Conservation (phyloP, 805 yeast genomes). For the Priceomyces medius region DNA sequence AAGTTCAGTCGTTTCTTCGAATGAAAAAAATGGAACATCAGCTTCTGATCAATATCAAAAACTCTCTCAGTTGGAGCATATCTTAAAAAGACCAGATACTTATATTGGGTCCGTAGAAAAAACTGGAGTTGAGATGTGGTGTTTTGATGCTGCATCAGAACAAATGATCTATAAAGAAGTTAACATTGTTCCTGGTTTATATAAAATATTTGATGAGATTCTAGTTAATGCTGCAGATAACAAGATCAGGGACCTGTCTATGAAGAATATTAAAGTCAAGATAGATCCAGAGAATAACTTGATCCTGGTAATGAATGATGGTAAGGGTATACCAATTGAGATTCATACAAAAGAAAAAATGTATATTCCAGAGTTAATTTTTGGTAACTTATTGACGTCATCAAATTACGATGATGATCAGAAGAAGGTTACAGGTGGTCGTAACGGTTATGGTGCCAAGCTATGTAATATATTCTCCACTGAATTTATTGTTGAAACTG, state of each 20-base stretch:
- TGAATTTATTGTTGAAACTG: slow-evolving; percentile 83
- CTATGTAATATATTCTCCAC: slow-evolving; percentile 94
- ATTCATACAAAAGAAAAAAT: slow-evolving; percentile 89
- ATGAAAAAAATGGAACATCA: slow-evolving; percentile 16
- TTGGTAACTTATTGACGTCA: slow-evolving; percentile 92
- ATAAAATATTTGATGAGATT: slow-evolving; percentile 95
- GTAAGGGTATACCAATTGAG: slow-evolving; percentile 93
- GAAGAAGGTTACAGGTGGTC: slow-evolving; percentile 96
- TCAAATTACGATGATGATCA: slow-evolving; percentile 95
- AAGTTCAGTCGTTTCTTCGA: not conserved
- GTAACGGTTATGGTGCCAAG: slow-evolving; percentile 98
- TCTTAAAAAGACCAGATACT: slow-evolving; percentile 95
- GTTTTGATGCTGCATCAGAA: slow-evolving; percentile 54
- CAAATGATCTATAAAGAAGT: slow-evolving; percentile 56
- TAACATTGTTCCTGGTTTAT: slow-evolving; percentile 89
- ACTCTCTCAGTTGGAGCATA: slow-evolving; percentile 93
- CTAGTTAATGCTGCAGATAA: slow-evolving; percentile 98
- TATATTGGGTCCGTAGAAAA: slow-evolving; percentile 93
- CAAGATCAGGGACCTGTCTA: slow-evolving; percentile 88
- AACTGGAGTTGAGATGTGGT: slow-evolving; percentile 81
- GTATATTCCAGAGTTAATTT: slow-evolving; percentile 93
- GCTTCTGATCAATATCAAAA: slow-evolving; percentile 84
- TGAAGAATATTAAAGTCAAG: slow-evolving; percentile 82
- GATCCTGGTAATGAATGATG: slow-evolving; percentile 86
- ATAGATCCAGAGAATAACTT: slow-evolving; percentile 73